Conservation (phyloP, 2,329 filamentous ascomycete species). For the Phyllosticta capitalensis region DNA sequence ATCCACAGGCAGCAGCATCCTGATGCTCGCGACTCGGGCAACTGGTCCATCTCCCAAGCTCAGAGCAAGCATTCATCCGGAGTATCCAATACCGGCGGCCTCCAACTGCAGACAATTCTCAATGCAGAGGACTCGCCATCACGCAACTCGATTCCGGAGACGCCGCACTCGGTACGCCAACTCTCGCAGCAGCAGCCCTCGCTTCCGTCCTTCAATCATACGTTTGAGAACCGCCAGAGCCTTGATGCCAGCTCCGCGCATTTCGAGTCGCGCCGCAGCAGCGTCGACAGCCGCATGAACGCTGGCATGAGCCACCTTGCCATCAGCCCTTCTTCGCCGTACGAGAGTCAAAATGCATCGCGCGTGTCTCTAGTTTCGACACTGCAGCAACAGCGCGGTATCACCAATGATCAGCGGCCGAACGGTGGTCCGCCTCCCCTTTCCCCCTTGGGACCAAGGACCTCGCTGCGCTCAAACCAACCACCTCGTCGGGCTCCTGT, state of each 20-base stretch:
- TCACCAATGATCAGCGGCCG: slow-evolving; percentile 29
- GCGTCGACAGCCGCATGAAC: slow-evolving; percentile 71
- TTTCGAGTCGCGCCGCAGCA: slow-evolving; percentile 59
- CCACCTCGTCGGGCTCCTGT: slow-evolving; percentile 56
- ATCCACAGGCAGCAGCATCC: slow-evolving; percentile 25
- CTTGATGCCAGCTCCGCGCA: slow-evolving; percentile 40
- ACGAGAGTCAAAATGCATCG: slow-evolving; percentile 67
- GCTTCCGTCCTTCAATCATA: slow-evolving; percentile 50
- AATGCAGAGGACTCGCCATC: slow-evolving; percentile 42
- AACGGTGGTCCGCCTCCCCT: slow-evolving; percentile 34
- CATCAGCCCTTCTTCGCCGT: slow-evolving; percentile 58
- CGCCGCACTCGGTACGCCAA: slow-evolving; percentile 30
- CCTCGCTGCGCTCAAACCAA: slow-evolving; percentile 23
- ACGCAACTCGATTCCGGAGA: slow-evolving; percentile 33
- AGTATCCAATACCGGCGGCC: slow-evolving; percentile 35
- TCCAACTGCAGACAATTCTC: slow-evolving; percentile 41
- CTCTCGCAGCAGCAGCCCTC: slow-evolving; percentile 27
- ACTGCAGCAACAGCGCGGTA: slow-evolving; percentile 51
- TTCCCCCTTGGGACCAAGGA: slow-evolving; percentile 32
- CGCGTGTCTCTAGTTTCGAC: slow-evolving; percentile 65
- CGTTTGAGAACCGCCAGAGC: slow-evolving; percentile 38
- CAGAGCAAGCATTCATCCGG: slow-evolving; percentile 41
- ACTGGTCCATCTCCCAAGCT: slow-evolving; percentile 51
- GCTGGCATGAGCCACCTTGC: slow-evolving; percentile 60
- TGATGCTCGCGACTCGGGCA: slow-evolving; percentile 47